Conservation (phyloP, 768 basidiomycete species). For the Suillus fuscotomentosus region DNA sequence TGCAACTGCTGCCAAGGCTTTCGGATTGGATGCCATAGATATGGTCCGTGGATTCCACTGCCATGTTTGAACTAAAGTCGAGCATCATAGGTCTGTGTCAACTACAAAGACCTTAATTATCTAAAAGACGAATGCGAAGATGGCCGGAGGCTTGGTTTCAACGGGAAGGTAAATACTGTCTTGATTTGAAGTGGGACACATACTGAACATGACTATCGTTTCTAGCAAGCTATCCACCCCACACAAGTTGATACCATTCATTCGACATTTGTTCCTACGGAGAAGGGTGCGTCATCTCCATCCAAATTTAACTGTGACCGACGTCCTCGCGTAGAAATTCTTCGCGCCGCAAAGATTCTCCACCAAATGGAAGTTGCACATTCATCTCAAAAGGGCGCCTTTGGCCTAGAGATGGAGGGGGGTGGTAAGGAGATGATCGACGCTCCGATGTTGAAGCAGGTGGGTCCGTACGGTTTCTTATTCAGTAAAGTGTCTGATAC, state of each 20-base stretch:
- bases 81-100: slow-evolving; percentile 69
- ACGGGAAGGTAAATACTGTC: slow-evolving; percentile 66
- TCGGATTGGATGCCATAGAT: slow-evolving; percentile 82
- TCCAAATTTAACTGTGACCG: background rate
- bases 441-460: slow-evolving; percentile 88
- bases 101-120: slow-evolving; percentile 72
- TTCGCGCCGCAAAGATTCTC: slow-evolving; percentile 72
- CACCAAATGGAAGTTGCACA: slow-evolving; percentile 62
- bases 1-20: slow-evolving; percentile 80
- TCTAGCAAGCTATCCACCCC: slow-evolving; percentile 94
- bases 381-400: slow-evolving; percentile 56
- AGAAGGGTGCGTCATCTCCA: slow-evolving; percentile 46
- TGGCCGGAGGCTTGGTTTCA: slow-evolving; percentile 80
- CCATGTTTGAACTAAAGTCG: slow-evolving; percentile 2
- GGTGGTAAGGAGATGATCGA: slow-evolving; percentile 81
- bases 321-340: slow-evolving; percentile 52
- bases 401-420: slow-evolving; percentile 61
- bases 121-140: slow-evolving; percentile 77
- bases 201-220: background rate
- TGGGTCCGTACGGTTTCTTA: slow-evolving; percentile 21
- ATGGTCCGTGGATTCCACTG: slow-evolving; percentile 53
- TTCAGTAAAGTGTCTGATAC: background rate
- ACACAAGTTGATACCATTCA: slow-evolving; percentile 78
- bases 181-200: slow-evolving; percentile 6
- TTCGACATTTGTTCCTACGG: slow-evolving; percentile 72